Percentiles rank a stretch among this genome's conserved stretches.
Evolutionary conservation across 345 rosid species (phyloP).

Genomic region (Populus nigra): DNA sequence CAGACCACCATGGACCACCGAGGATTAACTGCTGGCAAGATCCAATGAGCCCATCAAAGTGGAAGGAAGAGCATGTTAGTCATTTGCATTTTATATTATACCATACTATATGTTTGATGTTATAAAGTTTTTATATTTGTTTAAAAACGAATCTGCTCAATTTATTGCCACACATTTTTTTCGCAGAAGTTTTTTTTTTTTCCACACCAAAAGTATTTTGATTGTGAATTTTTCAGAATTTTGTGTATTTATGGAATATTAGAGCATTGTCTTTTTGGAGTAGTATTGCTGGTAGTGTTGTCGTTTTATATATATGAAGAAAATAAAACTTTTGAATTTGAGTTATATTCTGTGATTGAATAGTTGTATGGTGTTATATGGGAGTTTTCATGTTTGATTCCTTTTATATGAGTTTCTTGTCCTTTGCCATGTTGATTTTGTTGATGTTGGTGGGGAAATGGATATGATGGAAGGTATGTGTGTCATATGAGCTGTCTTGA

Average conservation of each 20-base stretch:
- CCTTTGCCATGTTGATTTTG: not conserved
- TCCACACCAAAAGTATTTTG: too few species aligned
- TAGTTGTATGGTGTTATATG: not conserved
- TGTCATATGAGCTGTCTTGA: not conserved
- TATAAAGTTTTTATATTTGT: not conserved
- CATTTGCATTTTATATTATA: not conserved
- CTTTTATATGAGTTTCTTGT: not conserved
- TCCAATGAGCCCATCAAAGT: conserved; percentile 38
- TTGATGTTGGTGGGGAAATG: not conserved
- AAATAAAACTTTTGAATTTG: too few species aligned
- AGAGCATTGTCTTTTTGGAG: not conserved
- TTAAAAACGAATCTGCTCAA: not conserved
- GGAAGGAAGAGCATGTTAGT: conserved; percentile 52
- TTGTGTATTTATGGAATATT: not conserved
- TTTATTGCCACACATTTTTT: not conserved
- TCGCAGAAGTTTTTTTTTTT: not conserved
- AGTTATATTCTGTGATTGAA: too few species aligned
- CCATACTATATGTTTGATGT: not conserved
- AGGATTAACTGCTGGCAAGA: conserved; percentile 37
- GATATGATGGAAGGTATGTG: not conserved
- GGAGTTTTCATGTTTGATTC: not conserved
- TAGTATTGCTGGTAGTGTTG: not conserved
- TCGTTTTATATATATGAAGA: too few species aligned
- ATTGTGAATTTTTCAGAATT: not conserved
- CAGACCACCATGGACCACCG: conserved; percentile 40